Percentiles rank a stretch among this genome's conserved stretches.
Conservation (phyloP, 2,329 filamentous ascomycete genomes). For the Trichophyton simii region DNA sequence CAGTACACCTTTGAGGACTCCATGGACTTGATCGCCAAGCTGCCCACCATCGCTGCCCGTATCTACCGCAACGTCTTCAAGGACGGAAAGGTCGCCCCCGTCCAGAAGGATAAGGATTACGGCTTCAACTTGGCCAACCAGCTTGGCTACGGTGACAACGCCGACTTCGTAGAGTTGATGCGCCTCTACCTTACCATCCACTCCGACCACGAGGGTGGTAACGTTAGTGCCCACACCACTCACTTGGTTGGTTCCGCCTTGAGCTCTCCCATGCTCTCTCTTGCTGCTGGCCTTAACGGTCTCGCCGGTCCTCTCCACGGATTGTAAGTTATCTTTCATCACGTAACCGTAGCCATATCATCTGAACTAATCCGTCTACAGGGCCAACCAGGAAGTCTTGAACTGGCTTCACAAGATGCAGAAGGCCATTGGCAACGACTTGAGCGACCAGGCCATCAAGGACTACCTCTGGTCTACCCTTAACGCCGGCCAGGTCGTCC, state of each 20-base stretch:
- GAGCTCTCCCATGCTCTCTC: constrained; percentile 92
- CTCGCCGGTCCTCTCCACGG: constrained; percentile 96
- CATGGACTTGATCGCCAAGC: constrained; percentile 99
- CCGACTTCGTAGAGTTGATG: constrained; percentile 96
- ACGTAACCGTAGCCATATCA: neutral
- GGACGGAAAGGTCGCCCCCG: constrained; percentile 90
- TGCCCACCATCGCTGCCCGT: constrained; percentile 91
- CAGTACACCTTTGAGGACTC: constrained; percentile 98
- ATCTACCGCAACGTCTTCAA: constrained; percentile 99
- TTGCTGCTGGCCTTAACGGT: constrained; percentile 94
- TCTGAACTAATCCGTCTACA: neutral
- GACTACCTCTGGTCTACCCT: constrained; percentile 98
- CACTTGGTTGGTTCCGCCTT: constrained; percentile 94
- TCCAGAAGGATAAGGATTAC: constrained; percentile 99
- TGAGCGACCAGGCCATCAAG: constrained; percentile 91
- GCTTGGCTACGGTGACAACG: constrained; percentile 90
- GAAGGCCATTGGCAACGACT: constrained; percentile 80
- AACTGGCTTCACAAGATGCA: constrained; percentile 99
- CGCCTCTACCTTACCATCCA: constrained; percentile 99
- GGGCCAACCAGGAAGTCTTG: constrained; percentile 96
- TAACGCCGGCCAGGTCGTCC: constrained; percentile 89
- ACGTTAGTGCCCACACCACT: constrained; percentile 96
- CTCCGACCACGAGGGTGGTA: constrained; percentile 98
- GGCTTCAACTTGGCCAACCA: constrained; percentile 99
- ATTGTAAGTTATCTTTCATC: constrained; percentile 38